Evolutionary conservation across 768 basidiomycete genomes (phyloP), one percentile per base, ranked within the genome.

Genomic region (Basidioascus undulatus): DNA sequence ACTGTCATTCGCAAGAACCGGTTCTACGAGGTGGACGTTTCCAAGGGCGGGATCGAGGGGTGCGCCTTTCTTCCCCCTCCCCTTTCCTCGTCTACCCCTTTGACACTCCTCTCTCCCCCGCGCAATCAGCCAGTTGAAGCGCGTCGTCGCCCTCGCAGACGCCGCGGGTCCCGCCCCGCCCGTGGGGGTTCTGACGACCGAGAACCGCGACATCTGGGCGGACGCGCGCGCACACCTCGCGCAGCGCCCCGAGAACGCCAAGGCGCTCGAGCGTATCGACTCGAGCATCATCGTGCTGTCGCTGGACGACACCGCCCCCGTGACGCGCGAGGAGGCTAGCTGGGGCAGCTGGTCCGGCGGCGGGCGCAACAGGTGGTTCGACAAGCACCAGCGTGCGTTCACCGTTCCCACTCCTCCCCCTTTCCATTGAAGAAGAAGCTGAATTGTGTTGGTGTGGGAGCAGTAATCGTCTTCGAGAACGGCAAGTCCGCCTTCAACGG

Each of bases 381-480:
- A 96, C 64, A 98, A 98, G 59, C 89, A 96, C 54, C 81, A 96
- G 54, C 52, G 82, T 84, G 55, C 26, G 76, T 65, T 5, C 32
- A n/a, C 10, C 26, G 11, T 30, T 16, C 31, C 43, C 32, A 32
- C 37, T 12, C 7, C 5, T 11, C 10, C 34, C 28, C 23, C 2
- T 5, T 28, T 18, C 23, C 36, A 11, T 24, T 8, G 9, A 9
- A 18, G n/a, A 31, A 31, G 30, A n/a, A n/a, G n/a, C n/a, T n/a
- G n/a, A n/a, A n/a, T n/a, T n/a, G n/a, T n/a, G n/a, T n/a, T n/a
- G n/a, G n/a, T n/a, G n/a, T 9, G n/a, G 30, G 10, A 24, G 11
- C 53, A 86, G 83, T 94, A 40, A 71, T 98, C 51, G 81, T 98
- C 7, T 89, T 81, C 53, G 82, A 84, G 44, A 84, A 86, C 50